A percentile compares a stretch with the other conserved stretches of the same genome.
These are phyloP conservation scores for Cryptococcus deneoformans DNA, from an alignment of 1,284 basidiomycete genomes.

Conservation along the genomic window DNA sequence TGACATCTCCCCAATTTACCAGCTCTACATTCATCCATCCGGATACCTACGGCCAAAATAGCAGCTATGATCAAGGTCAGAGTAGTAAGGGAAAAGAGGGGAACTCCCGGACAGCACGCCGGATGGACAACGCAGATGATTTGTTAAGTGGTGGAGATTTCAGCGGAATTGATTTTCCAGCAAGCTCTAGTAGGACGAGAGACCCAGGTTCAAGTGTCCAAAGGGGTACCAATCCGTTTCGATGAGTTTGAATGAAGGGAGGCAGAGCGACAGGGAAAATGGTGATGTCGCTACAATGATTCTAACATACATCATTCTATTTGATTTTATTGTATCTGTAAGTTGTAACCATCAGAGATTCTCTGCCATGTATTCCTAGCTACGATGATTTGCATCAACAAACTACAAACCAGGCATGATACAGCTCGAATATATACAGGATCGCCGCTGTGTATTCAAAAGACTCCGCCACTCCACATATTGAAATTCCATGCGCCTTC, in stretches of 20 bases:
- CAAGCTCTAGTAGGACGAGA: no score
- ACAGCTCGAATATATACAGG: no score
- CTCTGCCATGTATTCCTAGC: no score
- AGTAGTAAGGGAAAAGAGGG: background rate
- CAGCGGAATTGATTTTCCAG: background rate
- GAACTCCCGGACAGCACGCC: slow-evolving; percentile 11
- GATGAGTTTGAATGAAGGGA: no score
- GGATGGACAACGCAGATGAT: slow-evolving; percentile 11
- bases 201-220: no score
- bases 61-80: background rate
- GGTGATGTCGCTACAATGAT: no score
- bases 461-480: slow-evolving; percentile 41
- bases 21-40: background rate
- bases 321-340: no score
- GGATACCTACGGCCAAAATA: background rate
- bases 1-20: slow-evolving; percentile 2
- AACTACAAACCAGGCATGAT: no score
- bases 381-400: no score
- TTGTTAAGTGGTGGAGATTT: slow-evolving; percentile 6
- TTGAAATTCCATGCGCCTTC: slow-evolving; percentile 44
- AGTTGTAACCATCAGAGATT: no score
- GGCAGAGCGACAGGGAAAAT: no score
- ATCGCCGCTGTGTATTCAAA: background rate
- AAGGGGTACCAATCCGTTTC: slow-evolving; percentile 34
- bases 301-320: no score